Evolutionary conservation across 768 basidiomycete species (phyloP).

Genomic region (Tylopilus subfusipes): DNA sequence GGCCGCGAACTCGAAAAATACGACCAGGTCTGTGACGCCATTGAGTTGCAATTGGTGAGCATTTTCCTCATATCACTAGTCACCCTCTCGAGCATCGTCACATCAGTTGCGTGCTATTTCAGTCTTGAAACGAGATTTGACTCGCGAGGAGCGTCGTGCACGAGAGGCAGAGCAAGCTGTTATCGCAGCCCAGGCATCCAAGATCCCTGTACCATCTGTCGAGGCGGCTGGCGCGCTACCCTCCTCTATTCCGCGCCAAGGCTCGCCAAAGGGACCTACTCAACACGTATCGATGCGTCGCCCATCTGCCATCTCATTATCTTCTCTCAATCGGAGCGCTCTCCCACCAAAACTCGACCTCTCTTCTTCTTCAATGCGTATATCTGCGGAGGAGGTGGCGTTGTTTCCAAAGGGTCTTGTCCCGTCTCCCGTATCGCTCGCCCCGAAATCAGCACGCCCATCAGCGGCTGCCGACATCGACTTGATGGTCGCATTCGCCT

Average conservation of each 20-base stretch:
- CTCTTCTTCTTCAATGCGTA: conserved; percentile 62
- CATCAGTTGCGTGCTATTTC: conserved; percentile 66
- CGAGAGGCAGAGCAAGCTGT: conserved; percentile 42
- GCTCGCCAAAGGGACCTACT: conserved; percentile 34
- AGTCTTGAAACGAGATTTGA: conserved; percentile 66
- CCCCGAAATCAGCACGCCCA: conserved; percentile 72
- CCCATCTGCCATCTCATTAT: conserved; percentile 75
- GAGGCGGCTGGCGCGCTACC: conserved; percentile 21
- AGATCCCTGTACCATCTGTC: conserved; percentile 23
- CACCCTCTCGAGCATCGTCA: not conserved
- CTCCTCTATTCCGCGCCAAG: conserved; percentile 31
- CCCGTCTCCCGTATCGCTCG: conserved; percentile 73
- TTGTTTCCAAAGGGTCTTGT: conserved; percentile 58
- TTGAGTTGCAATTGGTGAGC: conserved; percentile 69
- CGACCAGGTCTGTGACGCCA: conserved; percentile 74
- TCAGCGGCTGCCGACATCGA: conserved; percentile 56
- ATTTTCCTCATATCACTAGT: not conserved
- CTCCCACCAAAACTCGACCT: conserved; percentile 79
- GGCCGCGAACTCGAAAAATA: conserved; percentile 76
- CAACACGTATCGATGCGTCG: conserved; percentile 45
- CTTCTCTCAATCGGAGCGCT: conserved; percentile 69
- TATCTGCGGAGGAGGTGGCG: conserved; percentile 60
- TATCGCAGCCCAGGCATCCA: conserved; percentile 32
- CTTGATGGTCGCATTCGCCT: conserved; percentile 60
- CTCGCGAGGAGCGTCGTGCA: conserved; percentile 55